Evolutionary conservation across 176 grass and related monocot genomes (phyloP), one percentile per base, ranked within the genome.

Genomic region (Oryza glaberrima): DNA sequence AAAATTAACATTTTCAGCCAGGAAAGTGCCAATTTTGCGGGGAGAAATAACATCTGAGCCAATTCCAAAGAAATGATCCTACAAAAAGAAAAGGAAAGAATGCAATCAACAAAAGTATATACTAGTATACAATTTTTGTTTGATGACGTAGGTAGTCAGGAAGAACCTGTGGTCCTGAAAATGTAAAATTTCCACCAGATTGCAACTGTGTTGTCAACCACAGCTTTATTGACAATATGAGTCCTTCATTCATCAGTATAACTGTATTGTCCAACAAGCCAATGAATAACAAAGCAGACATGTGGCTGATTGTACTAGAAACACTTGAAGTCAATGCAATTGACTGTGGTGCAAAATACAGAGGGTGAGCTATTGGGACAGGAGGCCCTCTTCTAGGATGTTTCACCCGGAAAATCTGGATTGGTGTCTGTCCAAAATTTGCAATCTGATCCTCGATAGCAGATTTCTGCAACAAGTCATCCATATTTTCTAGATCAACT

Each of bases 381-480:
- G 96, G 96, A 75, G 96, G 96, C 25, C 96, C 96, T 90, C 96
- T 94, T 88, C 96, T 94, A 73, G 91, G 93, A 72, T 98, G 96
- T 85, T 95, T 98, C 72, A 90, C 95, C 64, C 93, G 90, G 46
- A 98, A 98, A 87, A 98, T 92, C 72, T 98, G 96, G 72, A 95
- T 95, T 3, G 96, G 96, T 60, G 96, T 95, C 78, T 98, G 96
- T 49, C 96, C 96, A 85, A 98, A 98, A 90, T 98, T 98, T 78
- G 96, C 96, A 92, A 98, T 98, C 84, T 98, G 96, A 43, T 98
- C 96, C 81, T 98, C 96, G 71, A 98, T 98, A 83, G 96, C 91
- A 77, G 93, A 94, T 79, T 98, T 98, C 48, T 98, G 96, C 70
- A 98, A 78, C 81, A 95, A 81, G 82, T 98, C 93, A 87, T 98